Evolutionary conservation across 2,329 filamentous ascomycete species (phyloP).

Genomic region (Paecilomyces fulvus): DNA sequence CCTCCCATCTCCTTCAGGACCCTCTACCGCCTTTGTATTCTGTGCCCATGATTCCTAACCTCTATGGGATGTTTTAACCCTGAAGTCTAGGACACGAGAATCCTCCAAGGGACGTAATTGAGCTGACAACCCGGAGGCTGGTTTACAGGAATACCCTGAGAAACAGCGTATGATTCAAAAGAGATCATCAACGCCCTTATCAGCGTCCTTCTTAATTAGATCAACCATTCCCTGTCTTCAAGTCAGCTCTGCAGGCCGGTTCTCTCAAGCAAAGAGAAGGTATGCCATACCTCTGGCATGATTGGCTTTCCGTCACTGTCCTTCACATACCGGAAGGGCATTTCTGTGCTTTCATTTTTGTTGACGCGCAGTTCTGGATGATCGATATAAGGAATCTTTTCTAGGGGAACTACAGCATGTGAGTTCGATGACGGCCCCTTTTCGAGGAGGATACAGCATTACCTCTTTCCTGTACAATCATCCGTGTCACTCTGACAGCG

Average conservation of each 20-base stretch:
- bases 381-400: conserved; percentile 74
- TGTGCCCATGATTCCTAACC: not conserved
- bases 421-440: conserved; percentile 1
- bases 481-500: conserved; percentile 83
- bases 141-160: not conserved
- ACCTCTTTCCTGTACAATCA: conserved; percentile 81
- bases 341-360: conserved; percentile 87
- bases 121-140: not conserved
- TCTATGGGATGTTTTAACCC: not conserved
- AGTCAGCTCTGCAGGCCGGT: conserved; percentile 2
- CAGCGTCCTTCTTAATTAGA: conserved; percentile 84
- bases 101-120: not conserved
- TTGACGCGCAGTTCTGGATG: conserved; percentile 84
- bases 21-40: not conserved
- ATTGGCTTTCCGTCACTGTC: conserved; percentile 66
- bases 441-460: conserved; percentile 20
- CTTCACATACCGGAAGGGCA: conserved; percentile 95
- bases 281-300: conserved; percentile 72
- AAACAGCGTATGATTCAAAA: conserved; percentile 44
- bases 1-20: not conserved
- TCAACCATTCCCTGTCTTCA: conserved; percentile 78
- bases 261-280: not conserved
- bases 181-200: conserved; percentile 82
- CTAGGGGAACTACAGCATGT: conserved; percentile 55
- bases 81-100: not conserved